phyloP scores from a whole-genome alignment of 192 early-diverging fungal species.

The Coemansia sp. region DNA sequence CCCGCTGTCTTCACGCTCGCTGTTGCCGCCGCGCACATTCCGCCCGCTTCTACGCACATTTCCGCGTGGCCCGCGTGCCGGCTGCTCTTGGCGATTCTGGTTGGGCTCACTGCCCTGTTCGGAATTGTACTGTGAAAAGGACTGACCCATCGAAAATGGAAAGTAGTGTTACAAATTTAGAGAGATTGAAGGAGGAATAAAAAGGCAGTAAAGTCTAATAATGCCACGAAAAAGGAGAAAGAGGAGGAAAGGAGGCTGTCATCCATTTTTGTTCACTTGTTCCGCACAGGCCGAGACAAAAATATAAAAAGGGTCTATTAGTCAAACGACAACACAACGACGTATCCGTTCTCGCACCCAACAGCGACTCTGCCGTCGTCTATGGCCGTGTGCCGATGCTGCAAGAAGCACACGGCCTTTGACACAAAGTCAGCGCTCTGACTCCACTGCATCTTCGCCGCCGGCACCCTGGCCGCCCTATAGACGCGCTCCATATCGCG shows the following conservation, averaged over 20 bases:
- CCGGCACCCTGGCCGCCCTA: neutral
- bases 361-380: slow-evolving; percentile 35
- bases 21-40: neutral
- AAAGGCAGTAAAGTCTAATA: neutral
- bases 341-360: slow-evolving; percentile 46
- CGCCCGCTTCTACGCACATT: neutral
- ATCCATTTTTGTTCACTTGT: neutral
- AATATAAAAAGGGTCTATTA: slow-evolving; percentile 8
- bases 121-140: slow-evolving; percentile 23
- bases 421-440: slow-evolving; percentile 1
- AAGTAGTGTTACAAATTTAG: neutral
- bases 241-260: neutral
- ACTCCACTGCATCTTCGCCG: neutral
- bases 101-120: neutral
- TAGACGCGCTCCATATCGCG: slow-evolving; percentile 26
- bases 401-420: slow-evolving; percentile 6
- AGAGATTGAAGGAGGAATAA: neutral
- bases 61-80: neutral
- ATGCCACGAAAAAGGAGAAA: neutral
- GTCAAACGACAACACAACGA: slow-evolving; percentile 39
- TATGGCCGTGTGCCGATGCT: slow-evolving; percentile 19
- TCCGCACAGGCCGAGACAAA: neutral
- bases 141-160: slow-evolving; percentile 27
- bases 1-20: slow-evolving; percentile 4
- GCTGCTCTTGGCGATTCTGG: neutral